Evolutionary conservation across 177 flowering plant species (phyloP).

Genomic region (Vitis hybrid): DNA sequence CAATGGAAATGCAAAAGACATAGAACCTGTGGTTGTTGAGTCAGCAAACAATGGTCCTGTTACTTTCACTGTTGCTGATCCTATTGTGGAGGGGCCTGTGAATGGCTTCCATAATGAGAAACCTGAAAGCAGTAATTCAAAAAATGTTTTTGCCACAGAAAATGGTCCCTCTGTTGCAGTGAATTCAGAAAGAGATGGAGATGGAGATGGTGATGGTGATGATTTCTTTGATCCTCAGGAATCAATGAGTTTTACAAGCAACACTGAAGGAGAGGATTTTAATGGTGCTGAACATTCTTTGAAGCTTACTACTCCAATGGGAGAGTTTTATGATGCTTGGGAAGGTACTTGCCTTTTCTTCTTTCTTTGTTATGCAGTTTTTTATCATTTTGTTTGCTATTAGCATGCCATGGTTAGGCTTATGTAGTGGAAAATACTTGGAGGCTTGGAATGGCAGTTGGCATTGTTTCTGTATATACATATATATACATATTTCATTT

Average conservation of each 20-base stretch:
- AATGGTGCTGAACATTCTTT: constrained; percentile 37
- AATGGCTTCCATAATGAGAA: constrained; percentile 24
- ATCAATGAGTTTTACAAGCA: constrained; percentile 56
- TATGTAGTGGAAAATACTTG: background rate
- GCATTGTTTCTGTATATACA: background rate
- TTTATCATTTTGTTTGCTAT: background rate
- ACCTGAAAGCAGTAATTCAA: constrained; percentile 11
- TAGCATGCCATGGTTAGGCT: constrained; percentile 2
- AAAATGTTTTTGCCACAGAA: constrained; percentile 13
- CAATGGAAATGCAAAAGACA: constrained; percentile 18
- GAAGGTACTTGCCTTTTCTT: constrained; percentile 56
- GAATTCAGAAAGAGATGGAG: constrained; percentile 28
- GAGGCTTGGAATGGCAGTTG: background rate
- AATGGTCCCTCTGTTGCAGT: constrained; percentile 17
- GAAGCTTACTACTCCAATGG: constrained; percentile 35
- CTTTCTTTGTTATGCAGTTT: background rate
- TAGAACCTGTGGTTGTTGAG: constrained; percentile 13
- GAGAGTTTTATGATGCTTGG: constrained; percentile 88
- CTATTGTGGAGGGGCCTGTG: constrained; percentile 18
- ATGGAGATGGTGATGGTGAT: constrained; percentile 30
- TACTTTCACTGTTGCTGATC: constrained; percentile 6
- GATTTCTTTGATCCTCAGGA: constrained; percentile 77
- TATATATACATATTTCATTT: background rate
- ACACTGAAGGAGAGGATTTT: constrained; percentile 51
- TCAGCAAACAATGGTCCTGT: constrained; percentile 16